Evolutionary conservation across 1,284 basidiomycete species (phyloP), one percentile per base, ranked within the genome.

Genomic region (Cutaneotrichosporon dermatis): DNA sequence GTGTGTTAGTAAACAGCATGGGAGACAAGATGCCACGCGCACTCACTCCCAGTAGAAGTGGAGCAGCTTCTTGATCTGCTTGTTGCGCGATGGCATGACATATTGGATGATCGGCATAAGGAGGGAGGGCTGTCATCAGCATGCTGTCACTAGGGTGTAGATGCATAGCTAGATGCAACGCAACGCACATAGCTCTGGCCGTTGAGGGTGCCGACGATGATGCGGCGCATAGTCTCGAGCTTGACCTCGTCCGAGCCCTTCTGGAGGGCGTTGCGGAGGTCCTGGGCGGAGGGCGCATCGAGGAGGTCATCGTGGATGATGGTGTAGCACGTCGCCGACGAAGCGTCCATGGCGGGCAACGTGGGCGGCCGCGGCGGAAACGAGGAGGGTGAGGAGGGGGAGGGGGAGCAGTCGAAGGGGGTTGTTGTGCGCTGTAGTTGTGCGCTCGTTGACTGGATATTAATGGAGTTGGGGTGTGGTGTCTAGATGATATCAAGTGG

Each of bases 81-180:
- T 99, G 82, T 90, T 94, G 75, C 88, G 87, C 63, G 89, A 92
- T 33, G 96, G 96, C 82, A 99, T 83, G 57, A 94, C 88, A 81
- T 88, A 98, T 84, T 99, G 96, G 69, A 99, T 98, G 79, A 99
- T 89, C 15, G 94, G 92, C 95, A 99, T 99, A 79, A 99, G 85
- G 55, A 98, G 79, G 52, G 85, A 82, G 16, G 93, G 91, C 88
- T 96, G 77, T 9, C 4, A 40, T 46, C 35, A 52, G 35, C 63
- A 35, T 15, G 16, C 11, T 9, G 50, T 16, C 46, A 39, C 46
- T 10, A 34, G 44, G 46, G 16, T 2, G 37, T 40, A 9, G 39
- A 40, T 8, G 39, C 39, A 40, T 25, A 25, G 25, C 25, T 25
- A n/a, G 15, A 8, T 12, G n/a, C 35, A 34, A 8, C 36, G 36